These are phyloP conservation scores for Ceratobasidium sp. DNA, from an alignment of 1,284 basidiomycete species.

Conservation along the genomic window DNA sequence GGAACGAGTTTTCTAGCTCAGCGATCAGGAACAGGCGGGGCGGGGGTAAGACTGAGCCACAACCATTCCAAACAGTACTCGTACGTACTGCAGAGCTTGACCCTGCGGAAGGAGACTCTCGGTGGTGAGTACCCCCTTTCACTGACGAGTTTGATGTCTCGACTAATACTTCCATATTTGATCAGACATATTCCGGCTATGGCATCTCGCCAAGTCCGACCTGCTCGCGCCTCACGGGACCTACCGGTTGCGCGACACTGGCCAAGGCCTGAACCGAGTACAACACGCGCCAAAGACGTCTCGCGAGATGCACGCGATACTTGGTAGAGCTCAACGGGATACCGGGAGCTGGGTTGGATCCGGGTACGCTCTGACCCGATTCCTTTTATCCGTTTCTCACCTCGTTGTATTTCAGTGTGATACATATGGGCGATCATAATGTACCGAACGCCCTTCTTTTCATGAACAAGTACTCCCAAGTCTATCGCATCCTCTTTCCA, in stretches of 20 bases:
- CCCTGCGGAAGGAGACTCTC: conserved; percentile 84
- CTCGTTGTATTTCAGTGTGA: too few species aligned
- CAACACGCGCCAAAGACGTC: conserved; percentile 86
- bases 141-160: background rate
- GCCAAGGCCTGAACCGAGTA: conserved; percentile 85
- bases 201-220: conserved; percentile 83
- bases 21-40: conserved; percentile 82
- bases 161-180: background rate
- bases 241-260: conserved; percentile 84
- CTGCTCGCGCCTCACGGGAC: conserved; percentile 77
- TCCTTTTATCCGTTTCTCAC: too few species aligned
- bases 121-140: conserved; percentile 67
- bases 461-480: conserved; percentile 89
- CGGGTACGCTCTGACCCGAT: too few species aligned
- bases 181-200: conserved; percentile 85
- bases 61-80: conserved; percentile 85
- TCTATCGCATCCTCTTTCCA: conserved; percentile 86
- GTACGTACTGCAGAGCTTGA: conserved; percentile 85
- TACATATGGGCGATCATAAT: conserved; percentile 72
- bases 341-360: conserved; percentile 84
- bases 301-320: conserved; percentile 85
- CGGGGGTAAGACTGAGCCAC: conserved; percentile 83
- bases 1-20: conserved; percentile 32
- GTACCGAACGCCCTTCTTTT: conserved; percentile 89
- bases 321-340: conserved; percentile 81